Percentiles rank a stretch among this genome's conserved stretches.
Conservation (phyloP, 2,329 filamentous ascomycete genomes). For the Epichloe festucae region DNA sequence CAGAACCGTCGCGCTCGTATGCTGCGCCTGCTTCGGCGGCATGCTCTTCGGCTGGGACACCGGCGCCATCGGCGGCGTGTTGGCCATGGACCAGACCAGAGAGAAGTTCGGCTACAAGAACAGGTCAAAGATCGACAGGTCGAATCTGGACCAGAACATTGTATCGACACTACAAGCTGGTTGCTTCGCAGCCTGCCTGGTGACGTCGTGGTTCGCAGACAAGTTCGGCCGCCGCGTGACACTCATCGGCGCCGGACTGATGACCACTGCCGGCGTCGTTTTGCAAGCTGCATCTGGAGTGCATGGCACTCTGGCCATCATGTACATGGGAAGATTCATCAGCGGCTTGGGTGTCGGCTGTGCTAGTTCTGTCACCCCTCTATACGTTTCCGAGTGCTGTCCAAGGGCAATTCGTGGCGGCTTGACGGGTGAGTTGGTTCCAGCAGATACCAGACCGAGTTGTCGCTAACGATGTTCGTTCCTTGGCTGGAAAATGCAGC, state of each 20-base stretch:
- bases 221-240: slow-evolving; percentile 39
- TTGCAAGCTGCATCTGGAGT: slow-evolving; percentile 47
- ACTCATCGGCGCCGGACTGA: slow-evolving; percentile 41
- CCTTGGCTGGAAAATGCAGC: slow-evolving; percentile 12
- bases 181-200: slow-evolving; percentile 50
- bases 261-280: slow-evolving; percentile 48
- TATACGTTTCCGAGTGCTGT: slow-evolving; percentile 36
- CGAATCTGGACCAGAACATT: slow-evolving; percentile 50
- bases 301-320: slow-evolving; percentile 41
- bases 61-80: slow-evolving; percentile 54
- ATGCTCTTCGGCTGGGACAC: slow-evolving; percentile 40
- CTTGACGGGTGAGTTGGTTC: slow-evolving; percentile 25
- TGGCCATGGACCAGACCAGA: slow-evolving; percentile 46
- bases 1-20: slow-evolving; percentile 51
- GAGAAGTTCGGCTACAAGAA: slow-evolving; percentile 24
- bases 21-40: slow-evolving; percentile 55
- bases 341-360: slow-evolving; percentile 37
- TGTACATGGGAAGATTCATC: slow-evolving; percentile 52
- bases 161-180: slow-evolving; percentile 60
- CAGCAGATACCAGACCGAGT: neutral
- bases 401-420: slow-evolving; percentile 37
- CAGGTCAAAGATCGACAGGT: slow-evolving; percentile 18
- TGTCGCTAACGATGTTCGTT: neutral
- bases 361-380: slow-evolving; percentile 30
- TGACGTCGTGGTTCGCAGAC: slow-evolving; percentile 41